A percentile compares a stretch with the other conserved stretches of the same genome.
Conservation (phyloP, 2,329 filamentous ascomycete species). For the Fusarium sp. region DNA sequence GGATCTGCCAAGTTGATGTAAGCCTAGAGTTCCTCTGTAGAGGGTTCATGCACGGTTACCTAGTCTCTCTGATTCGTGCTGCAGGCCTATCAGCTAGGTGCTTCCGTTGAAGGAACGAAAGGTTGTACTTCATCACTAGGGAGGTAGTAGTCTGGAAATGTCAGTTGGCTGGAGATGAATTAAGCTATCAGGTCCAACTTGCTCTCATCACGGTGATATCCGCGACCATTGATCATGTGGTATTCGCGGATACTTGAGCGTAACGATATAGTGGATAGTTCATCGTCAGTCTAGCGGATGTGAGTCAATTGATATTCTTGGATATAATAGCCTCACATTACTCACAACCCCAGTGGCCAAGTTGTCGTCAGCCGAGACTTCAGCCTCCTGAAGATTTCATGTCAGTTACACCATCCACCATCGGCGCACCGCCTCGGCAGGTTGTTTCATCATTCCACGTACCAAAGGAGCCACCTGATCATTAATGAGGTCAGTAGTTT, state of each 20-base stretch:
- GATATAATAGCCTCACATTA: neutral
- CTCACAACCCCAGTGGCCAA: neutral
- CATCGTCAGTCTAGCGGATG: neutral
- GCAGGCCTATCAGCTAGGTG: neutral
- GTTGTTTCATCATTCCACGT: neutral
- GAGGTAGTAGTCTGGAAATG: neutral
- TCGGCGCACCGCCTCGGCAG: too few species aligned
- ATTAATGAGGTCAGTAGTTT: neutral
- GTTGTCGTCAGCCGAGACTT: neutral
- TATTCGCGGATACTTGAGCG: neutral
- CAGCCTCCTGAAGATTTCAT: neutral
- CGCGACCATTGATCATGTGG: neutral
- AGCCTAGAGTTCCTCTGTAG: neutral
- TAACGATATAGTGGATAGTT: neutral
- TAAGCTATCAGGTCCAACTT: neutral
- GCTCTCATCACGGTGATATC: neutral
- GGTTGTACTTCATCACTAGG: neutral
- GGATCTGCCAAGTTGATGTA: neutral
- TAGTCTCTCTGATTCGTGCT: neutral
- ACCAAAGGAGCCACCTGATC: neutral
- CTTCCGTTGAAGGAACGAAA: neutral
- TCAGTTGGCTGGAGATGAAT: neutral
- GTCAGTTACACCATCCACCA: neutral
- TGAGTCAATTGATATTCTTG: neutral
- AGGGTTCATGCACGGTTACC: neutral